phyloP scores from a whole-genome alignment of 345 rosid genomes.

The Boechera stricta region DNA sequence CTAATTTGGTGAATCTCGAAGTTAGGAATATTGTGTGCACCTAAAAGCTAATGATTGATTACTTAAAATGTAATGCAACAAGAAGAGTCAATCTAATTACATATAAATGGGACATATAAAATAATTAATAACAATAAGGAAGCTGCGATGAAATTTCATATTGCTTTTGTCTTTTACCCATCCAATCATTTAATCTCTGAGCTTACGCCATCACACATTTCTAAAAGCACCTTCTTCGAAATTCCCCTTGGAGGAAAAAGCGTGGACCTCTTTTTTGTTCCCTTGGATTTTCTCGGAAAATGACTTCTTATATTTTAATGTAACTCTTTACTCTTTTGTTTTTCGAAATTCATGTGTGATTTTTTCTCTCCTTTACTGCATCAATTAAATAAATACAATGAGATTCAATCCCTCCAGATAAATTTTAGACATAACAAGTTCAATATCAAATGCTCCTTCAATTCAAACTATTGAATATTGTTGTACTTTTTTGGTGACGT shows the following conservation, averaged over 20 bases:
- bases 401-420: background rate
- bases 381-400: background rate
- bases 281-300: constrained; percentile 36
- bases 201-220: constrained; percentile 24
- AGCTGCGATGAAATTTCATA: constrained; percentile 39
- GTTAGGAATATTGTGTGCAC: background rate
- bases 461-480: background rate
- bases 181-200: constrained; percentile 37
- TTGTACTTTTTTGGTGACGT: background rate
- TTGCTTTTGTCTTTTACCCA: constrained; percentile 21
- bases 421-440: constrained; percentile 4
- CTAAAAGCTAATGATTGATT: constrained; percentile 24
- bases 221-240: constrained; percentile 44
- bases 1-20: constrained; percentile 3
- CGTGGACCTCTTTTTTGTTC: constrained; percentile 38
- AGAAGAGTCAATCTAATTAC: constrained; percentile 9
- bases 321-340: background rate
- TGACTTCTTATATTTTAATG: constrained; percentile 11
- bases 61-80: constrained; percentile 39
- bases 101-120: constrained; percentile 5
- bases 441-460: background rate
- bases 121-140: constrained; percentile 23
- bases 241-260: constrained; percentile 29
- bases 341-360: background rate
- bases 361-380: too few relatives aligned